These are phyloP conservation scores for Theobroma cacao DNA, from an alignment of 345 rosid species.

Conservation along the genomic window DNA sequence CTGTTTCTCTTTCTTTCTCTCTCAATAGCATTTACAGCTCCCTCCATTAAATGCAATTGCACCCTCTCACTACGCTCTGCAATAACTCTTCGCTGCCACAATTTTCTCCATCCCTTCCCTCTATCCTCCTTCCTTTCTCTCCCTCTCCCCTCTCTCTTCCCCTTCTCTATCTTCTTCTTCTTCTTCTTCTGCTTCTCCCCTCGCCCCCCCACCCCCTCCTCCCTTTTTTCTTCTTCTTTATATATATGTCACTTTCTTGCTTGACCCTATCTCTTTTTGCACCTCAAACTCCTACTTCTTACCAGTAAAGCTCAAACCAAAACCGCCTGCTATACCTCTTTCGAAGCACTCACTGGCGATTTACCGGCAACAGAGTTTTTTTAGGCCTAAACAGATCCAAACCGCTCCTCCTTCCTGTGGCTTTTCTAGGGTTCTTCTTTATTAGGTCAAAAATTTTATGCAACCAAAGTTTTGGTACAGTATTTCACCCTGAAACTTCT, in stretches of 20 bases:
- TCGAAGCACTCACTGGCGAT: not conserved
- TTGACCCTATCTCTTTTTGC: slow-evolving; percentile 5
- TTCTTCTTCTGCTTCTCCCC: not conserved
- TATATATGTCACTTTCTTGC: not conserved
- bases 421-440: slow-evolving; percentile 8
- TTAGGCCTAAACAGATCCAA: slow-evolving; percentile 23
- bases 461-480: slow-evolving; percentile 1
- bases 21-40: slow-evolving; percentile 35
- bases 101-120: slow-evolving; percentile 29
- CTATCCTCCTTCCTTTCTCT: slow-evolving; percentile 4
- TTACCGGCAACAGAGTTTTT: slow-evolving; percentile 1
- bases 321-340: slow-evolving; percentile 10
- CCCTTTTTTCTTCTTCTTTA: not conserved
- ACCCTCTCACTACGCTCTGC: slow-evolving; percentile 70
- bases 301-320: slow-evolving; percentile 17
- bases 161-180: not conserved
- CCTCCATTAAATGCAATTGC: slow-evolving; percentile 75
- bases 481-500: not conserved
- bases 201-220: not conserved
- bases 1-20: slow-evolving; percentile 20
- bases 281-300: slow-evolving; percentile 9
- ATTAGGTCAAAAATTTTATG: slow-evolving; percentile 7
- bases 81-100: slow-evolving; percentile 55
- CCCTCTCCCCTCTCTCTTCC: not conserved
- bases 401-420: not conserved